Percentiles rank a stretch among this genome's conserved stretches.
Evolutionary conservation across 177 flowering plant genomes (phyloP).

Genomic region (Vitis hybrid): DNA sequence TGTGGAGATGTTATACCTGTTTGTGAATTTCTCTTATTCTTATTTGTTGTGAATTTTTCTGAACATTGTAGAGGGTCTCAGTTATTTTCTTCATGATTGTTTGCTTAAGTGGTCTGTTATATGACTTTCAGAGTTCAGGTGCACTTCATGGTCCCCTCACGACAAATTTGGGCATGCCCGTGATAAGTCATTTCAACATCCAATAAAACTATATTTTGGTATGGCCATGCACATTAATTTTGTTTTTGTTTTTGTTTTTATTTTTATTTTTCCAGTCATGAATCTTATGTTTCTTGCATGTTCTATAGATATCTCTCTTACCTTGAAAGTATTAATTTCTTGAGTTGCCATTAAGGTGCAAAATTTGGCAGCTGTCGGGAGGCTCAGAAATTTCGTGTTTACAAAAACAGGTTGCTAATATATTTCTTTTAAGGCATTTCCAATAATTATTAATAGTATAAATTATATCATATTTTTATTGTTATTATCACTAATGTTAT

Average conservation of each 20-base stretch:
- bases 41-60: background rate
- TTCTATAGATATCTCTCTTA: background rate
- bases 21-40: constrained; percentile 3
- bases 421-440: background rate
- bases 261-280: background rate
- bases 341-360: constrained; percentile 58
- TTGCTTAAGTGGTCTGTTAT: constrained; percentile 6
- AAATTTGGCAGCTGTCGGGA: constrained; percentile 76
- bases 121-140: constrained; percentile 58
- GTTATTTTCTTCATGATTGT: background rate
- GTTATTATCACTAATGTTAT: too few relatives aligned
- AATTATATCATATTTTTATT: too few relatives aligned
- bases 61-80: background rate
- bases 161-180: constrained; percentile 71
- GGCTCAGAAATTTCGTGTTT: constrained; percentile 70
- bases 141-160: constrained; percentile 69
- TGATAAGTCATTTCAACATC: constrained; percentile 83
- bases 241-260: background rate
- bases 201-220: constrained; percentile 92
- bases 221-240: constrained; percentile 14
- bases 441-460: too few relatives aligned
- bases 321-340: constrained; percentile 1
- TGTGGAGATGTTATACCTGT: background rate
- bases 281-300: background rate
- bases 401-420: constrained; percentile 58